phyloP scores from a whole-genome alignment of 148 eudicot species.

The Arbutus unedo region DNA sequence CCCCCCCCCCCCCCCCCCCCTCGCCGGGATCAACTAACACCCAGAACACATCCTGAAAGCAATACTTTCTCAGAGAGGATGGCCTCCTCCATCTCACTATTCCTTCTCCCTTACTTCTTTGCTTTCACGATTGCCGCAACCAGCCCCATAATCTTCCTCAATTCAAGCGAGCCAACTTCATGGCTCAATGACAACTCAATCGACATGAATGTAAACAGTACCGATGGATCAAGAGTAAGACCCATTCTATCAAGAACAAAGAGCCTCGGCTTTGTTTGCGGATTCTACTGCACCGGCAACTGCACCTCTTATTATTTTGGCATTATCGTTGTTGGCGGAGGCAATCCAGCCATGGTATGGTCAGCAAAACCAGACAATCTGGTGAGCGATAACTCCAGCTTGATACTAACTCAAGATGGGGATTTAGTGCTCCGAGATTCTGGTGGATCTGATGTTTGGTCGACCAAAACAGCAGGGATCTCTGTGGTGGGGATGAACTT shows the following conservation, averaged over 20 bases:
- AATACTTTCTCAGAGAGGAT: not conserved
- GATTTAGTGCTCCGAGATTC: not conserved
- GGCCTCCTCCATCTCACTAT: not conserved
- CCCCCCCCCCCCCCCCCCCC: not conserved
- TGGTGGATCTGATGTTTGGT: not conserved
- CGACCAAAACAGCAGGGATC: not conserved
- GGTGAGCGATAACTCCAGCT: not conserved
- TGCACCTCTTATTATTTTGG: conserved; percentile 6
- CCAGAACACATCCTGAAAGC: not conserved
- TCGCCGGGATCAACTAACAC: not conserved
- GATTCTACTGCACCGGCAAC: conserved; percentile 5
- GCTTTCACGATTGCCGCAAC: not conserved
- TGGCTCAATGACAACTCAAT: conserved; percentile 3
- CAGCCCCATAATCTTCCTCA: not conserved
- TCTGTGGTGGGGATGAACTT: conserved; percentile 16
- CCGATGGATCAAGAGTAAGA: conserved; percentile 15
- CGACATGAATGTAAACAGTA: not conserved
- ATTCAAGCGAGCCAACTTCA: not conserved
- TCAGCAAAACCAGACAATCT: conserved; percentile 6
- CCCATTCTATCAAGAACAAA: not conserved
- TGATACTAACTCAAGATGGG: not conserved
- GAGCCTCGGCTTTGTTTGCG: conserved; percentile 12
- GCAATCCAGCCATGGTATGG: conserved; percentile 10
- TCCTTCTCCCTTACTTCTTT: not conserved
- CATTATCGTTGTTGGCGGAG: not conserved